Evolutionary conservation across 2,329 filamentous ascomycete genomes (phyloP).

Genomic region (Sporothrix phasma): DNA sequence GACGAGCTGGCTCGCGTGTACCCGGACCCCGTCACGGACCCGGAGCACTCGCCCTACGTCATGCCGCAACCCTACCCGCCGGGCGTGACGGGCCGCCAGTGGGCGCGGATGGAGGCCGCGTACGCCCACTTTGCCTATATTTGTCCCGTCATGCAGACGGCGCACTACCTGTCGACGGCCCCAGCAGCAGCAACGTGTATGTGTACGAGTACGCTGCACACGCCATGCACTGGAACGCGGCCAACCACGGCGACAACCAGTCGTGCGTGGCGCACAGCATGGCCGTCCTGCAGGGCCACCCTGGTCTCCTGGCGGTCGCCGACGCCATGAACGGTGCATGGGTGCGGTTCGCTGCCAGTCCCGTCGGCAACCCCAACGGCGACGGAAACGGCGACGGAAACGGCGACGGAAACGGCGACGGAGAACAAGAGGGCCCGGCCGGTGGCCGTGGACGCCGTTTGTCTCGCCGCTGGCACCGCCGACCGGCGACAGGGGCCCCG

Average conservation of each 20-base stretch:
- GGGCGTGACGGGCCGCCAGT: constrained; percentile 41
- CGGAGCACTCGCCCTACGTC: constrained; percentile 15
- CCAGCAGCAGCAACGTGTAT: constrained; percentile 31
- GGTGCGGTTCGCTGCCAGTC: constrained; percentile 27
- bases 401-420: constrained; percentile 10
- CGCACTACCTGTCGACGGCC: constrained; percentile 31
- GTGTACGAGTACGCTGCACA: constrained; percentile 51
- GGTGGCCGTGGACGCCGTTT: constrained; percentile 34
- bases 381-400: constrained; percentile 7
- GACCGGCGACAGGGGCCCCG: background rate
- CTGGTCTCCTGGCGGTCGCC: constrained; percentile 31
- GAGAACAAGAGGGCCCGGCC: constrained; percentile 13
- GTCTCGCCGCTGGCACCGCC: constrained; percentile 29
- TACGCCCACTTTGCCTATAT: constrained; percentile 58
- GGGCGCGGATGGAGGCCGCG: constrained; percentile 46
- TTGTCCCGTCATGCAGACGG: constrained; percentile 52
- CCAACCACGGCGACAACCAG: constrained; percentile 40
- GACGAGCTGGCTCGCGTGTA: constrained; percentile 49
- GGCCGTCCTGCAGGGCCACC: constrained; percentile 23
- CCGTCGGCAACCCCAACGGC: constrained; percentile 16
- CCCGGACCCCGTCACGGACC: constrained; percentile 41
- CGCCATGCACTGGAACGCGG: constrained; percentile 27
- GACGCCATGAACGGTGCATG: constrained; percentile 36
- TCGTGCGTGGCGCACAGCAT: constrained; percentile 36
- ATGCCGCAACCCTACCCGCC: constrained; percentile 29